Conservation (phyloP, 441 rosid genomes). For the Raphanus hybrid region DNA sequence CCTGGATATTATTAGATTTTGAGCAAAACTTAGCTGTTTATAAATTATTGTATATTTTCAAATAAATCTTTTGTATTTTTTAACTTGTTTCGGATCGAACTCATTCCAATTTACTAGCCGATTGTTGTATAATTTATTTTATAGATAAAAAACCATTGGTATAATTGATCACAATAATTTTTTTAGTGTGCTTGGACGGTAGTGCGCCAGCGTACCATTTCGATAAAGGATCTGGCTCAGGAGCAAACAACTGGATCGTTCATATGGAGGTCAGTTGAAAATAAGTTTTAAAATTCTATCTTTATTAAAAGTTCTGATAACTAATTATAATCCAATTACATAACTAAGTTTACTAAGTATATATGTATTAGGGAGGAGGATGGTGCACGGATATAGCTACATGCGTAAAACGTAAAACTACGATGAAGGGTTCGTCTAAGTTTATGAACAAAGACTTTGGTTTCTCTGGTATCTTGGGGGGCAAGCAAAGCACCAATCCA, state of each 20-base stretch:
- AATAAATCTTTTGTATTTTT: no score
- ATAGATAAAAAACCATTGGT: no score
- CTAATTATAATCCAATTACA: not conserved
- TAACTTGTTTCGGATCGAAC: no score
- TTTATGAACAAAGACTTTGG: slow-evolving; percentile 65
- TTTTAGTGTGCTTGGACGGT: slow-evolving; percentile 75
- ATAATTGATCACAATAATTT: not conserved
- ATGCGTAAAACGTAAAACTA: slow-evolving; percentile 56
- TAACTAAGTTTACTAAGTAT: not conserved
- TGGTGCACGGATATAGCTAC: slow-evolving; percentile 65
- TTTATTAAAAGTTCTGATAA: not conserved
- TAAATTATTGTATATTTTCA: no score
- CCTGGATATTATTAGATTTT: no score
- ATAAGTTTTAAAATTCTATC: not conserved
- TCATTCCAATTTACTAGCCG: no score
- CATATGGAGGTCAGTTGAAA: slow-evolving; percentile 62
- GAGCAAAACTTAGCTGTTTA: no score
- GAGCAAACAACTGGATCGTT: slow-evolving; percentile 70
- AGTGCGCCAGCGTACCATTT: slow-evolving; percentile 79
- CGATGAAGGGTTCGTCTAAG: slow-evolving; percentile 69
- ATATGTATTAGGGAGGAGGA: slow-evolving; percentile 72
- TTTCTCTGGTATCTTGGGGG: slow-evolving; percentile 74
- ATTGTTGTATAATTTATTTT: no score
- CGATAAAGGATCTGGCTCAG: slow-evolving; percentile 65
- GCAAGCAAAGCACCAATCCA: slow-evolving; percentile 69